Base-by-base conservation (phyloP, 805 yeast species). In the Wickerhamiella allomyrinae region DNA sequence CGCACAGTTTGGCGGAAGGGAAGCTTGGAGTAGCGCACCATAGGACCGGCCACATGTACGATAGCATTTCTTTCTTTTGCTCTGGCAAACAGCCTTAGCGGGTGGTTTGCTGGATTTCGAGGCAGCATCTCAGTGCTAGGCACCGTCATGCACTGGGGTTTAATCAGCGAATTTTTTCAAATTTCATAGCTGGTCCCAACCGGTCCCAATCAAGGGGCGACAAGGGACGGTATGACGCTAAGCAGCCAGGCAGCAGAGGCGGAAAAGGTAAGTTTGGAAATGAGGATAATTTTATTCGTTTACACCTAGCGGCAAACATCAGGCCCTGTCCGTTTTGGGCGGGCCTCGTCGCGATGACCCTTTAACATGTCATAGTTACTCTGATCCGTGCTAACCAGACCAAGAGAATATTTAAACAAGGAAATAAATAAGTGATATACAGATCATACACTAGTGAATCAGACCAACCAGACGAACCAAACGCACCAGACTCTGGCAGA, bases 21-120 rank as follows among this genome's bases (percentile, higher is more conserved):
- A 34, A 91, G 69, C 59, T 91, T 89, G 1, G 95, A 84, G 65
- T 91, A 91, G 40, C 98, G 67, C 1, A 91, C 98, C 98, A 91
- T 91, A 4, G 98, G 98, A 0, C 97, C 98, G 1, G 83, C 77
- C 9, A 81, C 69, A 34, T 69, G 71, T 1, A 73, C 84, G 0
- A 79, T 78, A 45, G 79, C 60, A 3, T 66, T 65, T 46, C 69
- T 72, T 2, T 20, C 51, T 41, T 48, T 61, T 57, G 55, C 79
- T 64, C 68, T 60, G 41, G 65, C 61, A 9, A 77, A 65, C 13
- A 77, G 71, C 34, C 63, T 57, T 15, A 76, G 51, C 11, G 82
- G 81, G 49, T 72, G 71, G 57, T 73, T 69, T 24, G 62, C 56
- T 14, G 70, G 65, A 37, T 63, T 57, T 46, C 77, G 60, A 25